phyloP scores from a whole-genome alignment of 208 protist genomes.

The Herpetomonas tarakana region DNA sequence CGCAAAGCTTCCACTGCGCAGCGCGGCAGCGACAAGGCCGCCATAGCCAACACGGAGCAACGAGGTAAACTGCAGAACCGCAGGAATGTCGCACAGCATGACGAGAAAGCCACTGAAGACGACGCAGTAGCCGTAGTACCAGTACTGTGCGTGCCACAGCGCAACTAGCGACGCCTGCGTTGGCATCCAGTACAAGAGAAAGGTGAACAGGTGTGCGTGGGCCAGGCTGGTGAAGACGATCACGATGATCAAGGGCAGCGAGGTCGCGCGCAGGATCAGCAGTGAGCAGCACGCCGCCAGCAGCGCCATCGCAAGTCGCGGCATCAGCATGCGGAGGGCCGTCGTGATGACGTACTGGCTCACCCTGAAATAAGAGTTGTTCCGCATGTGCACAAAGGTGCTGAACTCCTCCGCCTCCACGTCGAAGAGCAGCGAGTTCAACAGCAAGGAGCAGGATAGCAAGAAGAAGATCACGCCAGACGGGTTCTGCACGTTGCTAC shows the following conservation, averaged over 20 bases:
- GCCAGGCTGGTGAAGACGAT: constrained; percentile 36
- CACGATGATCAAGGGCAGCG: constrained; percentile 19
- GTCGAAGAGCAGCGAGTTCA: constrained; percentile 42
- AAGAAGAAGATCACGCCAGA: constrained; percentile 50
- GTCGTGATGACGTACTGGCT: constrained; percentile 41
- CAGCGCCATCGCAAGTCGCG: constrained; percentile 24
- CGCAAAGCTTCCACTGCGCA: too few relatives aligned
- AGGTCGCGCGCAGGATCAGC: constrained; percentile 22
- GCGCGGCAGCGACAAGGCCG: constrained; percentile 29
- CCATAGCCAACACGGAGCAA: constrained; percentile 46
- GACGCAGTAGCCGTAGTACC: constrained; percentile 51
- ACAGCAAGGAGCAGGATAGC: constrained; percentile 41
- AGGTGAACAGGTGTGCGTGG: constrained; percentile 28
- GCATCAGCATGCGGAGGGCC: constrained; percentile 26
- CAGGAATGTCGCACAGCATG: constrained; percentile 27
- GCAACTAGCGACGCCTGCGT: constrained; percentile 9
- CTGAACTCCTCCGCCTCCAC: constrained; percentile 39
- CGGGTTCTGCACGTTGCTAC: constrained; percentile 34
- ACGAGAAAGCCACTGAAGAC: constrained; percentile 48
- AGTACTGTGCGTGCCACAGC: constrained; percentile 20
- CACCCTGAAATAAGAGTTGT: constrained; percentile 35
- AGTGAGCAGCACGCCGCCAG: constrained; percentile 19
- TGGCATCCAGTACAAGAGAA: constrained; percentile 36
- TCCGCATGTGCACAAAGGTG: constrained; percentile 24
- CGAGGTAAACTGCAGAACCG: constrained; percentile 29